phyloP scores from a whole-genome alignment of 345 rosid species.

The Rhodamnia argentea region DNA sequence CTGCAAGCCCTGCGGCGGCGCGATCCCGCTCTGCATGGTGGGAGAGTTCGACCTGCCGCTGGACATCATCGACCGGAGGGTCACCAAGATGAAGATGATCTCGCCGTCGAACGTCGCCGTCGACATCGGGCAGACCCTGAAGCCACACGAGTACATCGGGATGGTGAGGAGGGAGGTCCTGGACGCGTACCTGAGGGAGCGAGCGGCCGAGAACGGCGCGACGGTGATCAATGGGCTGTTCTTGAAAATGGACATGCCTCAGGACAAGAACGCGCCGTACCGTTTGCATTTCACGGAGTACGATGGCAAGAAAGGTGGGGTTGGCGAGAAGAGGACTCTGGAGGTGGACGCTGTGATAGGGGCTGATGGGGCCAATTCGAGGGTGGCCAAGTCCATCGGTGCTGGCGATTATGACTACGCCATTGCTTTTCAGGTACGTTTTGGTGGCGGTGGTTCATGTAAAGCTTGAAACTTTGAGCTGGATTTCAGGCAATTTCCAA shows the following conservation, averaged over 20 bases:
- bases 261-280: constrained; percentile 38
- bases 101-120: constrained; percentile 94
- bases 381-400: constrained; percentile 79
- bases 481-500: neutral
- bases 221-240: constrained; percentile 73
- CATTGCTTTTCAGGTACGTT: constrained; percentile 84
- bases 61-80: constrained; percentile 79
- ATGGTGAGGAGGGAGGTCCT: constrained; percentile 90
- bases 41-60: constrained; percentile 92
- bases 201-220: constrained; percentile 73
- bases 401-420: constrained; percentile 96
- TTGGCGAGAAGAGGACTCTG: constrained; percentile 62
- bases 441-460: neutral
- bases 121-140: constrained; percentile 87
- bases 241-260: constrained; percentile 76
- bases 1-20: constrained; percentile 94
- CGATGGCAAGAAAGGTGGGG: constrained; percentile 50
- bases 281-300: constrained; percentile 79
- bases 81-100: constrained; percentile 95
- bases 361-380: constrained; percentile 94
- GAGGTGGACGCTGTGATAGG: constrained; percentile 94
- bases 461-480: neutral
- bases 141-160: constrained; percentile 95
- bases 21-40: constrained; percentile 94
- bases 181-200: constrained; percentile 61